A percentile compares a stretch with the other conserved stretches of the same genome.
Conservation (phyloP, 306 rosid genomes). For the Luffa aegyptiaca region DNA sequence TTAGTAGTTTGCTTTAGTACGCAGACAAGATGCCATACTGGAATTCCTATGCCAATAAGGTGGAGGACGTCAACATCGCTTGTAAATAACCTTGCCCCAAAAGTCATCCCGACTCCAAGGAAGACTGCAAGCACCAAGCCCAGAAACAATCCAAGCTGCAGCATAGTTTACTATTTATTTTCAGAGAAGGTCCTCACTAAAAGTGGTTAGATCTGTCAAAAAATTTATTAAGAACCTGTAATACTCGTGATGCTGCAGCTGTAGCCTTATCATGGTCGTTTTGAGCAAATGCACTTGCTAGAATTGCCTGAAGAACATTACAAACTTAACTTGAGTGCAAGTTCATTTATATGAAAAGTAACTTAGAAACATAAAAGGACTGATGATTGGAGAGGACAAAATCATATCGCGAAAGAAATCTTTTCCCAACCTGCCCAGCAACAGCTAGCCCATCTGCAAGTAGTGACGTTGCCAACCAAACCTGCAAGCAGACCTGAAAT, state of each 20-base stretch:
- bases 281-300: conserved; percentile 87
- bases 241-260: conserved; percentile 64
- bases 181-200: background rate
- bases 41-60: conserved; percentile 65
- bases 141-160: conserved; percentile 79
- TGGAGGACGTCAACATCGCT: conserved; percentile 48
- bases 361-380: background rate
- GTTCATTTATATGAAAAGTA: background rate
- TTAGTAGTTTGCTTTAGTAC: conserved; percentile 5
- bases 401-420: background rate
- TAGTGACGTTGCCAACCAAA: conserved; percentile 92
- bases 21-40: conserved; percentile 38
- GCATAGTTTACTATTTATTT: background rate
- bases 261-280: conserved; percentile 65
- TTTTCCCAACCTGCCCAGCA: conserved; percentile 79
- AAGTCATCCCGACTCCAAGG: conserved; percentile 64
- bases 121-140: conserved; percentile 58
- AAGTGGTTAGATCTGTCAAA: background rate
- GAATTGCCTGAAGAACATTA: conserved; percentile 52
- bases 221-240: conserved; percentile 37
- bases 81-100: conserved; percentile 74
- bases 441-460: conserved; percentile 95
- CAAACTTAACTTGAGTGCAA: background rate
- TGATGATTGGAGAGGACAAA: background rate
- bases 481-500: conserved; percentile 88